A percentile compares a stretch with the other conserved stretches of the same genome.
Conservation (phyloP, 805 yeast species). For the Yarrowia phangngaensis region DNA sequence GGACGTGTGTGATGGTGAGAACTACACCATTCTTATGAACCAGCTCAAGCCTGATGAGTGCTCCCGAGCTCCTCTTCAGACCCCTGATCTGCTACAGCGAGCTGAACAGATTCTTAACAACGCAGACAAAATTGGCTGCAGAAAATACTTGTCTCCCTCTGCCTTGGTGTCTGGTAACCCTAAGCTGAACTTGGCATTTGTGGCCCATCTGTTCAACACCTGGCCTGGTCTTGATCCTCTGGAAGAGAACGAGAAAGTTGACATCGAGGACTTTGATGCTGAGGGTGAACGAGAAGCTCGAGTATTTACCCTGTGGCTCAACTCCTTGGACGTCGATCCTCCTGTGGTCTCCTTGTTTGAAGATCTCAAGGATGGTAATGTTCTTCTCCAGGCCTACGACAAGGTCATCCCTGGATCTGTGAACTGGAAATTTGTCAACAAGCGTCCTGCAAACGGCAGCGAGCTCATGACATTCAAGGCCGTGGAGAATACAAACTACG, state of each 20-base stretch:
- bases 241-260: constrained; percentile 84
- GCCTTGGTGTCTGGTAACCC: constrained; percentile 95
- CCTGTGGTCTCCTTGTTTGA: constrained; percentile 88
- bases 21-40: constrained; percentile 81
- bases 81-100: constrained; percentile 65
- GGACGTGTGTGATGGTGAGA: constrained; percentile 93
- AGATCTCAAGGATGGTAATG: constrained; percentile 89
- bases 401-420: constrained; percentile 94
- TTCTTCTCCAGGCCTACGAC: constrained; percentile 86
- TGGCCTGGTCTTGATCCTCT: constrained; percentile 95
- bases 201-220: constrained; percentile 94
- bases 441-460: constrained; percentile 68
- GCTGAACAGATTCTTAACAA: constrained; percentile 83
- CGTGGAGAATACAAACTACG: constrained; percentile 94
- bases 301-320: constrained; percentile 96
- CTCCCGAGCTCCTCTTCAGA: constrained; percentile 77
- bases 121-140: constrained; percentile 87
- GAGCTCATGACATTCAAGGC: constrained; percentile 91
- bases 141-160: constrained; percentile 92
- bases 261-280: constrained; percentile 96
- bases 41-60: constrained; percentile 84
- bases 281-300: constrained; percentile 99
- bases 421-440: constrained; percentile 71
- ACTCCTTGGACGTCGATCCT: constrained; percentile 93
- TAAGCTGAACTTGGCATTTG: constrained; percentile 92